Base-by-base conservation (phyloP, 305 asterid genomes). In the Solanum hybrid region DNA sequence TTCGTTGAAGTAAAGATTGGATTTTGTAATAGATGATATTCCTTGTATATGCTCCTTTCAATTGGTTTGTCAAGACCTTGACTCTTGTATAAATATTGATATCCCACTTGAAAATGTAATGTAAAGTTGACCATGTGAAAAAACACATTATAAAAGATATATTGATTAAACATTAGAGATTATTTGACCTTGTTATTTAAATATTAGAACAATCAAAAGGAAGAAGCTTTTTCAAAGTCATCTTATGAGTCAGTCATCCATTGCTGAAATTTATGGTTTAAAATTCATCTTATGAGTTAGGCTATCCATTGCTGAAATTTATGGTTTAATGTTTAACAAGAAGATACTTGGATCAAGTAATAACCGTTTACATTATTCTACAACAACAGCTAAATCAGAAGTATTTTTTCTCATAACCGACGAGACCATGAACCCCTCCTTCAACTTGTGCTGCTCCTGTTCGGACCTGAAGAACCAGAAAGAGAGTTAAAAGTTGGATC, bases 401-500 rank as follows among this genome's bases (percentile, higher is more conserved):
- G 80, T 97, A 92, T 78, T 93, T 97, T 95, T 96, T 97, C 86
- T 94, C 98, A 78, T 94, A 96, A 16, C 96, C 94, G 46, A 96
- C 94, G 88, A 97, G 91, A 31, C 99, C 99, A 86, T 96, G 99
- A 79, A 96, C 91, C 77, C 98, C 99, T 27, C 98, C 99, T 94
- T 97, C 99, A 76, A 90, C 95, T 90, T 96, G 98, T 16, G 98
- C 99, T 56, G 98, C 98, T 89, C 98, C 98, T 85, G 98, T 97
- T 80, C 98, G 95, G 36, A 96, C 99, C 98, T 94, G 94, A 22
- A 91, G 76, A 79, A 87, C 85, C 75, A 80, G 89, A 88, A 29
- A 17, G 85, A 79, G 71, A 34, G 78, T 46, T 29, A 29, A 51
- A 56, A 42, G 72, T 84, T 11, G 24, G 72, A 75, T 46, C 20